Conservation (phyloP, 371 early-diverging fungal genomes). For the Zopfochytrium polystomum region DNA sequence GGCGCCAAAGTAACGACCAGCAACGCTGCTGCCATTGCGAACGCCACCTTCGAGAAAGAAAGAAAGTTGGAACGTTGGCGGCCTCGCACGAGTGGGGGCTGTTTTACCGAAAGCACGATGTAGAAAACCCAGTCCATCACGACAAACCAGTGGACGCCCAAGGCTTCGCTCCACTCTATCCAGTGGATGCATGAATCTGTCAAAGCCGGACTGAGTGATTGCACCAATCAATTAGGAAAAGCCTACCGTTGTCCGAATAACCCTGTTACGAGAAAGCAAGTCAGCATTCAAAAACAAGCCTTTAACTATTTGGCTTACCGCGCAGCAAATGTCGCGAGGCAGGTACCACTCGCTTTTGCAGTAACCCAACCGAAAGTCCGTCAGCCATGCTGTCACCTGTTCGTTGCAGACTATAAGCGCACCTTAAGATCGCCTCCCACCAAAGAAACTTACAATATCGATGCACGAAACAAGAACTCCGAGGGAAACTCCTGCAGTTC, state of each 20-base stretch:
- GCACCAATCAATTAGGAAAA: constrained; percentile 1
- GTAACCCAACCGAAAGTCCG: constrained; percentile 42
- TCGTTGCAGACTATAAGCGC: not conserved
- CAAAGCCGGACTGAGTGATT: not conserved
- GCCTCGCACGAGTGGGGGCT: not conserved
- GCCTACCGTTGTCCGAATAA: not conserved
- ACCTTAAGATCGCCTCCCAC: not conserved
- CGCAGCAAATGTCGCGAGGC: constrained; percentile 45
- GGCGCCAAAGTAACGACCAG: constrained; percentile 34
- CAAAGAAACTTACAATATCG: constrained; percentile 23
- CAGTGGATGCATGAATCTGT: constrained; percentile 31
- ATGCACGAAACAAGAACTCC: constrained; percentile 38
- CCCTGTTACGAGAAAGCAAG: not conserved
- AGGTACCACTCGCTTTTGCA: constrained; percentile 48
- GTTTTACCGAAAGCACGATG: constrained; percentile 36
- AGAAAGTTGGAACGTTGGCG: not conserved
- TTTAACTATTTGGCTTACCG: not conserved
- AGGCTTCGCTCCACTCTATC: constrained; percentile 36
- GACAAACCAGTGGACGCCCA: constrained; percentile 17
- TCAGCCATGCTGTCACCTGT: constrained; percentile 43
- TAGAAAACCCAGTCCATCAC: constrained; percentile 41
- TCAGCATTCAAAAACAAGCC: constrained; percentile 1
- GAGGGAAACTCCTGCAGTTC: constrained; percentile 23
- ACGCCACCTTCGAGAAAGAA: constrained; percentile 15
- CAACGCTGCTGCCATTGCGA: constrained; percentile 30